phyloP scores from a whole-genome alignment of 148 eudicot species.

The Rhododendron mucronatum region DNA sequence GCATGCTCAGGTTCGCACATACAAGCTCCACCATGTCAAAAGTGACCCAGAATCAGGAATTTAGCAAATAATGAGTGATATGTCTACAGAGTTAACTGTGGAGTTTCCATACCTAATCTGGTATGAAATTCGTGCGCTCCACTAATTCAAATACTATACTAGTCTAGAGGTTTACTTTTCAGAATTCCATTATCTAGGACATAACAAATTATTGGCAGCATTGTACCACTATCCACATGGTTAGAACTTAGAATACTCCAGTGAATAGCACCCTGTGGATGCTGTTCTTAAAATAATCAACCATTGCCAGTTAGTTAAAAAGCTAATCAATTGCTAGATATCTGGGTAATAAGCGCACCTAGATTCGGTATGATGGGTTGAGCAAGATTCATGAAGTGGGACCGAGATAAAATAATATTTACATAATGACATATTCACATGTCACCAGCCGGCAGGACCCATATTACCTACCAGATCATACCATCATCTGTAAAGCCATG shows the following conservation, averaged over 20 bases:
- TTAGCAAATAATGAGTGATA: background rate
- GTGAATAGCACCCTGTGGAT: background rate
- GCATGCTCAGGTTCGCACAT: background rate
- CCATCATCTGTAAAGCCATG: background rate
- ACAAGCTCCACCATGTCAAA: background rate
- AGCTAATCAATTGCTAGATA: background rate
- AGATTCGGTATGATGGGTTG: background rate
- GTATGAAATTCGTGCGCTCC: too few relatives aligned
- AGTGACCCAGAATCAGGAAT: background rate
- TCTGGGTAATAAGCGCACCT: background rate
- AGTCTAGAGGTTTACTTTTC: too few relatives aligned
- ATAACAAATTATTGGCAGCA: background rate
- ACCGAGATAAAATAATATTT: background rate
- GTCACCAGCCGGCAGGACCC: background rate
- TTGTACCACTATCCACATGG: background rate
- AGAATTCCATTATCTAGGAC: too few relatives aligned
- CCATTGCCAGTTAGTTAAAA: background rate
- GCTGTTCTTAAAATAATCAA: background rate
- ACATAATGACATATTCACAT: background rate
- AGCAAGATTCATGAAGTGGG: background rate
- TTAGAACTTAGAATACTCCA: background rate
- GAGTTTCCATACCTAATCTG: background rate
- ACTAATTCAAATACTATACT: too few relatives aligned
- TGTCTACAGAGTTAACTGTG: background rate
- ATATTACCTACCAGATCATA: background rate